A percentile compares a stretch with the other conserved stretches of the same genome.
Evolutionary conservation across 345 rosid species (phyloP).

Genomic region (Noccaea bulbosa): DNA sequence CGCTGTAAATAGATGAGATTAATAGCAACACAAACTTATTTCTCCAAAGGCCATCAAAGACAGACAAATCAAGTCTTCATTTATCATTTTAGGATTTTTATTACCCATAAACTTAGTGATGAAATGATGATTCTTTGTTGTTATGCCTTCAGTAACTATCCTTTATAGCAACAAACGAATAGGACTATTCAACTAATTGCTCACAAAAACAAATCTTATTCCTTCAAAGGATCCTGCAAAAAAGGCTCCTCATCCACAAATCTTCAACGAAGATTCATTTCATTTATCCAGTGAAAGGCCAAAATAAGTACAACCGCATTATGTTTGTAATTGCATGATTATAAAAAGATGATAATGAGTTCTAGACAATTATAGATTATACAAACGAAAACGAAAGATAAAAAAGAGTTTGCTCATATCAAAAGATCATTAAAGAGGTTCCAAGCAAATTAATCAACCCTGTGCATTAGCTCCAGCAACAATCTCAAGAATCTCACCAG

Average conservation of each 20-base stretch:
- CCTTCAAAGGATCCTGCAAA: conserved; percentile 29
- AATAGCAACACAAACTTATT: too few relatives aligned
- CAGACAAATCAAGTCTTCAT: too few relatives aligned
- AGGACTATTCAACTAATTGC: conserved; percentile 13
- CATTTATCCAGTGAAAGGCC: conserved; percentile 33
- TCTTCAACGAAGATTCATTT: conserved; percentile 15
- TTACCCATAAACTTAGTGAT: neutral
- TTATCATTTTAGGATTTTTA: too few relatives aligned
- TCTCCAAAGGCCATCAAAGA: too few relatives aligned
- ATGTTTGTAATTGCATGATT: conserved; percentile 36
- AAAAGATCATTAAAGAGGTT: too few relatives aligned
- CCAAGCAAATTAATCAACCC: conserved; percentile 44
- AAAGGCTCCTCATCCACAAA: conserved; percentile 16
- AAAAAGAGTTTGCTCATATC: conserved; percentile 21
- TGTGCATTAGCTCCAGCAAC: conserved; percentile 91
- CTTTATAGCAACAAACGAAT: conserved; percentile 1
- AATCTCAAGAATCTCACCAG: conserved; percentile 94
- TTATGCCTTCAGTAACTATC: neutral
- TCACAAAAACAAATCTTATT: conserved; percentile 16
- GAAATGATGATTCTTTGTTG: neutral
- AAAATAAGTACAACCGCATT: conserved; percentile 37
- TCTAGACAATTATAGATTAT: conserved; percentile 38
- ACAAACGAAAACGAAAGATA: conserved; percentile 4
- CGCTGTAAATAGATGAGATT: too few relatives aligned
- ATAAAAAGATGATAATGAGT: conserved; percentile 9